Evolutionary conservation across 768 basidiomycete genomes (phyloP), one percentile per base, ranked within the genome.

Genomic region (Omphalotus guepiniiformis): DNA sequence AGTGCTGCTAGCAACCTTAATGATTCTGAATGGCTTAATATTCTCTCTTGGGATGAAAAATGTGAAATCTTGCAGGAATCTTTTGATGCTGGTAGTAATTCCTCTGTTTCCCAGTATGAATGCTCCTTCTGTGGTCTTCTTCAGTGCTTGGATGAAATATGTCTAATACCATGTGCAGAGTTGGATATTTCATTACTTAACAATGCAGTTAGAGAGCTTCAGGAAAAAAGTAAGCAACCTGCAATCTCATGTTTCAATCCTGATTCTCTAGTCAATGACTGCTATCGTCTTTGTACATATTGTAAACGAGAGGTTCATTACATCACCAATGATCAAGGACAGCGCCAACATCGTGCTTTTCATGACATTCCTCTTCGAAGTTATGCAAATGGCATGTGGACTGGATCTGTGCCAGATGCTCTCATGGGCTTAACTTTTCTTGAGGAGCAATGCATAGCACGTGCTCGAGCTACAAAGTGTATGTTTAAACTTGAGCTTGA

Each of bases 341-440:
- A 30, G 5, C 15, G 7, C 19, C 11, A n/a, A 9, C 30, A 16
- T 19, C 18, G 27, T 7, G 12, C 16, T 4, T 57, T 57, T 26
- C 6, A 23, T 27, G 23, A 26, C 3, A 48, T 50, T 44, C 57
- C 57, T 47, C 16, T 56, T 6, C 55, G 53, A 19, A 54, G 52
- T 29, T 58, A 58, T 54, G 57, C 55, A 5, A 57, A 58, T 39
- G 55, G 55, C 13, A 30, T 55, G 21, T 59, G 57, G 58, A 55
- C 50, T 6, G 58, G 58, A 1, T 11, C 19, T 6, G 11, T 51
- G 23, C 58, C 58, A 6, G 32, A 26, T 11, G 53, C 55, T 35
- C 49, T 58, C 12, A 3, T 19, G 7, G 49, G 42, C 13, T 25
- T 56, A 4, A 51, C 56, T 2, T 56, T 56, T 23, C 23, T 58